Conservation (phyloP, 2,329 filamentous ascomycete species). For the Ilyonectria mors-panacis region DNA sequence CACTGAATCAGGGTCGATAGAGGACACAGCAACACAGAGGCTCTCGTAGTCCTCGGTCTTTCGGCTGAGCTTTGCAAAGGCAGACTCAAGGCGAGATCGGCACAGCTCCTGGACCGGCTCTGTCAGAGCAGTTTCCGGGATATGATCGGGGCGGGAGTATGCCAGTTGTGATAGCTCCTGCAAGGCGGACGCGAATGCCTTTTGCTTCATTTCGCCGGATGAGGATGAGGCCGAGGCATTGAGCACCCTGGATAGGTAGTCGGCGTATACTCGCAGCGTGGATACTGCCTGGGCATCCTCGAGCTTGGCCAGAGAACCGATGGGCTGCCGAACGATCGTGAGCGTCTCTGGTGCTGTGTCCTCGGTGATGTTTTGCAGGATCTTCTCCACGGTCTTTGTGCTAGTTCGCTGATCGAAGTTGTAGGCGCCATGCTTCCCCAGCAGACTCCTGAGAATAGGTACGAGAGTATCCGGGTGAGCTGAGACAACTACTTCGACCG, state of each 20-base stretch:
- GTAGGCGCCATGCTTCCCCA: slow-evolving; percentile 78
- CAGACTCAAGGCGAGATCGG: slow-evolving; percentile 70
- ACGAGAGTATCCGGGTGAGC: slow-evolving; percentile 72
- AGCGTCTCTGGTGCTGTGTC: slow-evolving; percentile 70
- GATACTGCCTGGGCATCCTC: slow-evolving; percentile 49
- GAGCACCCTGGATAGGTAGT: slow-evolving; percentile 68
- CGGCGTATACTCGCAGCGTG: slow-evolving; percentile 64
- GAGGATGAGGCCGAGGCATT: slow-evolving; percentile 53
- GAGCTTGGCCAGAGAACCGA: slow-evolving; percentile 49
- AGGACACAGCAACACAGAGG: slow-evolving; percentile 68
- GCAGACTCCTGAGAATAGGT: slow-evolving; percentile 75
- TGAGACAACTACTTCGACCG: slow-evolving; percentile 76
- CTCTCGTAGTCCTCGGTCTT: slow-evolving; percentile 67
- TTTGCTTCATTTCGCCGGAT: slow-evolving; percentile 49
- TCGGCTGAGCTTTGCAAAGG: slow-evolving; percentile 71
- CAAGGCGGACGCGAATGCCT: slow-evolving; percentile 59
- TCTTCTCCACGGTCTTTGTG: slow-evolving; percentile 84
- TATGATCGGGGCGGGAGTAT: slow-evolving; percentile 64
- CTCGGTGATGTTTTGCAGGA: slow-evolving; percentile 73
- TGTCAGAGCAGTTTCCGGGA: slow-evolving; percentile 61
- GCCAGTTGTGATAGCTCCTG: slow-evolving; percentile 69
- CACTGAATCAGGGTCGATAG: slow-evolving; percentile 67
- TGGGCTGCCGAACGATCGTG: slow-evolving; percentile 62
- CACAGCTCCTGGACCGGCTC: slow-evolving; percentile 69
- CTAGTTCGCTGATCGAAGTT: slow-evolving; percentile 91